Evolutionary conservation across 2,329 filamentous ascomycete species (phyloP), one percentile per base, ranked within the genome.

Genomic region (Cladophialophora exuberans): DNA sequence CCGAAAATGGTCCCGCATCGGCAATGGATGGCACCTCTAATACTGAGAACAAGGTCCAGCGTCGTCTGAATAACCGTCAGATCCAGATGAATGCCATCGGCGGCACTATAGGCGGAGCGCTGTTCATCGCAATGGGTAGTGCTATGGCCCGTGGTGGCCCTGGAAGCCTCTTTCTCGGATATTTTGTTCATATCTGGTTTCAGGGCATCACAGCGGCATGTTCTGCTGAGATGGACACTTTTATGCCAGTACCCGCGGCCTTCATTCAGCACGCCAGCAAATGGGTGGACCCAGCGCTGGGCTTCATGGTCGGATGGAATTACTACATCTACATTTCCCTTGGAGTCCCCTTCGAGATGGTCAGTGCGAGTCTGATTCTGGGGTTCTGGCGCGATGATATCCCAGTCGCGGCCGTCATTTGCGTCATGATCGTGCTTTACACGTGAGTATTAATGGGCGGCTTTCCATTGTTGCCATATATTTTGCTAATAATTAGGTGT

Each of bases 61-160:
- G 80, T 41, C 74, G 75, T 42, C 73, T 83, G 39, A 73, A 75
- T 60, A 82, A 82, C 65, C 73, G 80, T 48, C 78, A 83, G 62
- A 80, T 83, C 63, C 81, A 83, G 67, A 73, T 83, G 30, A 82
- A 75, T 42, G 72, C 71, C 23, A 74, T 74, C 39, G 73, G 73
- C 17, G 73, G 73, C 17, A 70, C 70, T 2, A 72, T 75, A 26
- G 70, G 72, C 38, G 71, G 67, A 1, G 70, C 68, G 11, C 64
- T 75, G 7, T 72, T 73, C 55, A 69, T 73, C 33, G 69, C 65
- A 57, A 74, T 74, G 48, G 72, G 72, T 13, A 62, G 61, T 4
- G 72, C 68, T 41, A 62, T 75, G 13, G 64, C 68, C 22, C 62
- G 71, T 17, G 72, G 70, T 41, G 73, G 73, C 6, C 71, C 73